A percentile compares a stretch with the other conserved stretches of the same genome.
Evolutionary conservation across 495 filamentous ascomycete genomes (phyloP).

Genomic region (Evernia prunastri): DNA sequence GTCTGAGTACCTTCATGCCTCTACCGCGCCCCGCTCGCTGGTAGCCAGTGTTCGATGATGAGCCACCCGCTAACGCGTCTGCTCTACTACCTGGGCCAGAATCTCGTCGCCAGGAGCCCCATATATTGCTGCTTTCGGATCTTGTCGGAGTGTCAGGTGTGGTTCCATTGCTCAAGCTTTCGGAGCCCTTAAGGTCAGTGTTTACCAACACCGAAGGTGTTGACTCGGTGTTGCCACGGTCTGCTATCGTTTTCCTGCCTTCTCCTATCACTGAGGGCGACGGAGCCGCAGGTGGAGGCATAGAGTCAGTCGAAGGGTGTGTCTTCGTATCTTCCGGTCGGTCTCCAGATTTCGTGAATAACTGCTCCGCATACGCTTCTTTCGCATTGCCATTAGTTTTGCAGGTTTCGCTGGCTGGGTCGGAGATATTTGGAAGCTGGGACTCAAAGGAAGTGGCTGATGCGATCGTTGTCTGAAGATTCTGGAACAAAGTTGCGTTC

Average conservation of each 20-base stretch:
- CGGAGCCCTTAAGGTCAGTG: conserved; percentile 17
- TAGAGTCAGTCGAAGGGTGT: conserved; percentile 4
- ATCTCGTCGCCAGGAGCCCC: conserved; percentile 65
- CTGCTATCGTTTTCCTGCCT: conserved; percentile 17
- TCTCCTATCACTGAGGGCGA: conserved; percentile 30
- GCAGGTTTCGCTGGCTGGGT: conserved; percentile 44
- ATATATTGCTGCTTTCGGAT: conserved; percentile 48
- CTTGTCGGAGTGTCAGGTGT: conserved; percentile 36
- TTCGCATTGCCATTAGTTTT: conserved; percentile 25
- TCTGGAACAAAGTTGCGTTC: conserved; percentile 71
- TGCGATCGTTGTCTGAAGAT: conserved; percentile 54
- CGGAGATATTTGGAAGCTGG: conserved; percentile 27
- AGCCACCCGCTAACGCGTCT: conserved; percentile 30
- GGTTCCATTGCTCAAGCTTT: conserved; percentile 27
- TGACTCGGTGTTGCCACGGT: conserved; percentile 8
- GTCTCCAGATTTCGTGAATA: conserved; percentile 12
- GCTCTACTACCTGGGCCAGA: conserved; percentile 17
- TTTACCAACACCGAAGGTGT: conserved; percentile 9
- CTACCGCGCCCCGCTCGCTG: conserved; percentile 51
- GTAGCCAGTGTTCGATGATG: conserved; percentile 48
- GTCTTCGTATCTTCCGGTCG: conserved; percentile 9
- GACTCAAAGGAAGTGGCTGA: conserved; percentile 32
- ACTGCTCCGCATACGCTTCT: conserved; percentile 1
- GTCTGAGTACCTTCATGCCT: conserved; percentile 73
- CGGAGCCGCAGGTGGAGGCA: conserved; percentile 29